Base-by-base conservation (phyloP, 495 filamentous ascomycete genomes). In the Hypoxylon perforatum region DNA sequence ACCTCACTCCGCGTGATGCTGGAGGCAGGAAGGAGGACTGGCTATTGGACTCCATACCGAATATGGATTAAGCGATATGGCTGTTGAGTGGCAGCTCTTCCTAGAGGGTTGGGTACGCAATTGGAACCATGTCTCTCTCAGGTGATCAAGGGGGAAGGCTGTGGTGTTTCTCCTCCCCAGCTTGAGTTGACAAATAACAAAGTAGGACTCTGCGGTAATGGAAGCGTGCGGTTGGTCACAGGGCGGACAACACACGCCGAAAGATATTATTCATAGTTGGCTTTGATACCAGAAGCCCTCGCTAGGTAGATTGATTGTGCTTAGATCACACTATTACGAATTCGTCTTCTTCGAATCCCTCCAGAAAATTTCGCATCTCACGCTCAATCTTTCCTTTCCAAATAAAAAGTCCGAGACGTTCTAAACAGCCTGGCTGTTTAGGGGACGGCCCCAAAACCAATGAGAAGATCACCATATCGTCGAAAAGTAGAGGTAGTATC, bases 361-460 rank as follows among this genome's bases (percentile, higher is more conserved):
- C 1, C 15, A 28, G 22, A 48, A 48, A 28, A 2, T 48, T 12
- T 18, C 11, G 10, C 45, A 21, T 7, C 38, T 15, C 9, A 9
- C 2, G 38, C 2, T 9, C 3, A 14, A 10, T 33, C 7, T 10
- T 10, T 33, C 1, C 30, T 10, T 7, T 15, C 38, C 17, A 3
- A 15, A 14, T 41, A 12, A 15, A n/a, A 41, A n/a, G 3, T 9
- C 12, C 38, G 38, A 50, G 15, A 22, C 46, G 46, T 23, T 60
- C 46, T 21, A 44, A 48, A 35, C 36, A 51, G 7, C 23, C 57
- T 22, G 35, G n/a, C 0, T 35, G 33, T 21, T 33, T 33, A 33
- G 22, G 35, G 10, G 46, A 60, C 6, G 10, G 46, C 1, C 57
- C 57, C 21, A 60, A 21, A 1, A 51, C 15, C 15, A 60, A 38